A percentile compares a stretch with the other conserved stretches of the same genome.
These are phyloP conservation scores for Amphibolis antarctica DNA, from an alignment of 106 monocot species.

Conservation along the genomic window DNA sequence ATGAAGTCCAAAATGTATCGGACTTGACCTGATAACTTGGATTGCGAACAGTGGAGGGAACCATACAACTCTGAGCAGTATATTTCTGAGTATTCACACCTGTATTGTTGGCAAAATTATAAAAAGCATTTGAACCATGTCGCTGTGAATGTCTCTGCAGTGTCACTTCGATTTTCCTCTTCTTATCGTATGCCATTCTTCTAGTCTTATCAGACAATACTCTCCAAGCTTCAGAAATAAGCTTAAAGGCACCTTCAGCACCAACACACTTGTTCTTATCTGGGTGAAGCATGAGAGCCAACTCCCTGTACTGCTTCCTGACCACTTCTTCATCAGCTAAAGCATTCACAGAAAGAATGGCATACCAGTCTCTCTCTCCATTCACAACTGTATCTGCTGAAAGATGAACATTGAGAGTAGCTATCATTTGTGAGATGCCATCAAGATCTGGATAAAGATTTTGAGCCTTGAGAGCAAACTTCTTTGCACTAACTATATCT, in stretches of 20 bases:
- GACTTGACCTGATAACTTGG: conserved; percentile 3
- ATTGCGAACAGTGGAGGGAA: conserved; percentile 1
- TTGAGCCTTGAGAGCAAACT: conserved; percentile 51
- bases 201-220: conserved; percentile 37
- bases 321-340: conserved; percentile 55
- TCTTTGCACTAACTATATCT: conserved; percentile 39
- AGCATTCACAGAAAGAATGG: conserved; percentile 24
- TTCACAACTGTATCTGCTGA: conserved; percentile 27
- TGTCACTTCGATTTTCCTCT: conserved; percentile 14
- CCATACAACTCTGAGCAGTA: background rate
- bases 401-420: conserved; percentile 42
- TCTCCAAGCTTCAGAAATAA: conserved; percentile 56
- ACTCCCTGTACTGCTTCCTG: conserved; percentile 65
- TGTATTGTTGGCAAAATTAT: conserved; percentile 6
- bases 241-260: conserved; percentile 67
- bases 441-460: conserved; percentile 52
- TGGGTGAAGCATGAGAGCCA: conserved; percentile 62
- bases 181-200: conserved; percentile 41
- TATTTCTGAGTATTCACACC: background rate
- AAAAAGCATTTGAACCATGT: conserved; percentile 9
- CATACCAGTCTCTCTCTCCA: conserved; percentile 55
- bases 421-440: conserved; percentile 46
- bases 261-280: conserved; percentile 76
- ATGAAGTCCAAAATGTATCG: conserved; percentile 44
- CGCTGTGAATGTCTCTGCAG: conserved; percentile 1